Evolutionary conservation across 2,329 filamentous ascomycete genomes (phyloP).

Genomic region (Beauveria sp.): DNA sequence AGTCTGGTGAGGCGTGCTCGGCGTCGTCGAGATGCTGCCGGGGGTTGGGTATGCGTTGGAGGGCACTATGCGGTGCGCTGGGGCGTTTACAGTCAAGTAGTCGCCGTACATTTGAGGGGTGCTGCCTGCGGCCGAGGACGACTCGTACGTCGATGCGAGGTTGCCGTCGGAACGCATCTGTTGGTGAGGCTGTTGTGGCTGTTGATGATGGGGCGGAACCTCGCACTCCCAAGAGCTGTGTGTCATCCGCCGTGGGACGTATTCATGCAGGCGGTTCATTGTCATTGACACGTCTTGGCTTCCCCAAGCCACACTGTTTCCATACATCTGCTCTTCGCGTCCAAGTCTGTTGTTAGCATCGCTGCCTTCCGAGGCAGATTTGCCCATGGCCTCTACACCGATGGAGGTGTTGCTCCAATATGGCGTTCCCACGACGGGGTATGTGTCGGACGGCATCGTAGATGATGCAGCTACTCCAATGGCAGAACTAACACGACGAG

Average conservation of each 20-base stretch:
- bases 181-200: neutral
- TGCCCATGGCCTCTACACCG: neutral
- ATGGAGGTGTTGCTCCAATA: neutral
- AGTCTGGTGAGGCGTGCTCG: neutral
- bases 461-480: neutral
- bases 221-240: neutral
- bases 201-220: neutral
- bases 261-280: neutral
- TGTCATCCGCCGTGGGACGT: neutral
- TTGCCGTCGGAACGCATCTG: neutral
- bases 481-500: neutral
- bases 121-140: neutral
- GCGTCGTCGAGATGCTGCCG: neutral
- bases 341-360: neutral
- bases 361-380: neutral
- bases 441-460: neutral
- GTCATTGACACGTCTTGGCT: neutral
- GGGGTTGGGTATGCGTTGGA: neutral
- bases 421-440: neutral
- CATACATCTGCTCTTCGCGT: neutral
- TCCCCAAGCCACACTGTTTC: neutral
- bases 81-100: neutral
- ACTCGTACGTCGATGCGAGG: slow-evolving; percentile 1
- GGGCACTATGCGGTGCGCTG: neutral
- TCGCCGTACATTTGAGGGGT: neutral